Evolutionary conservation across 2,329 filamentous ascomycete genomes (phyloP).

Genomic region (Fusarium dlaminii): DNA sequence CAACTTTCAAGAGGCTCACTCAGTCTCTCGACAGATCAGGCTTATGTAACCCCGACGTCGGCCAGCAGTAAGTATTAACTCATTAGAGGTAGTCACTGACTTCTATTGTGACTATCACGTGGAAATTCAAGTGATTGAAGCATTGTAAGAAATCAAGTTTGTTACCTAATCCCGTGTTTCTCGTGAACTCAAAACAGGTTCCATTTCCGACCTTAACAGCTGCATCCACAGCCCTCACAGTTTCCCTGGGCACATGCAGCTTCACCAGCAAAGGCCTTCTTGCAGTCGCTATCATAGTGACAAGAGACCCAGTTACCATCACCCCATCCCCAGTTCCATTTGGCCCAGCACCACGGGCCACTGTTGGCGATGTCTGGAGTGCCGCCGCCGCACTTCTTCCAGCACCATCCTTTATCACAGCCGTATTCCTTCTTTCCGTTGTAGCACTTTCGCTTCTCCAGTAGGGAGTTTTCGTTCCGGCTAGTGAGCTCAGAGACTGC

Average conservation of each 20-base stretch:
- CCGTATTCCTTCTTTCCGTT: background rate
- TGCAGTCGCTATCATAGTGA: background rate
- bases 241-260: background rate
- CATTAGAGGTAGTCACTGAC: background rate
- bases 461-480: background rate
- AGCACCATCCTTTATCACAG: background rate
- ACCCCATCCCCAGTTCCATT: background rate
- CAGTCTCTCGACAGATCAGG: background rate
- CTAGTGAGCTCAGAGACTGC: background rate
- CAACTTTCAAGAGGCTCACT: slow-evolving; percentile 5
- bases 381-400: background rate
- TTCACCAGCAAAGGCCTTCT: background rate
- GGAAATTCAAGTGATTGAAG: background rate
- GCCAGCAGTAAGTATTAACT: background rate
- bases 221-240: background rate
- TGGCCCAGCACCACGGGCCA: background rate
- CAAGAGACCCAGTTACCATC: background rate
- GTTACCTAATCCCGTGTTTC: background rate
- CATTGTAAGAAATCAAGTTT: background rate
- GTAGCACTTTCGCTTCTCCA: background rate
- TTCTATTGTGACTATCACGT: background rate
- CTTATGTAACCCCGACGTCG: background rate
- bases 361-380: background rate
- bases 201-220: background rate
- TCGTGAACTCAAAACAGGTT: background rate